Conservation (phyloP, 208 protist genomes). For the Crithidia bombi region DNA sequence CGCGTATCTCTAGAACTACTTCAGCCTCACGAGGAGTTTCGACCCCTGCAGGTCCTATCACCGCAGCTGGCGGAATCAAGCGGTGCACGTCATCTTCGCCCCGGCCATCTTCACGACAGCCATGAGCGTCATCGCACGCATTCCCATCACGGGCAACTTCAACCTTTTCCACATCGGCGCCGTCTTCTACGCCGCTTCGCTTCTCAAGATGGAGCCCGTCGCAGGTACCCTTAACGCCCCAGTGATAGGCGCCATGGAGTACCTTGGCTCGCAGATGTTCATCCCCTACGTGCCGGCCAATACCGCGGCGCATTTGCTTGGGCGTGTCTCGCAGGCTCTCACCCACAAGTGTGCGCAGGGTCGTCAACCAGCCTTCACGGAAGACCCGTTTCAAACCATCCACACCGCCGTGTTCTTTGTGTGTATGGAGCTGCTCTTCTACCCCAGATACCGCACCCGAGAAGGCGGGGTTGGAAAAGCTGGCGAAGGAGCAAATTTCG, state of each 20-base stretch:
- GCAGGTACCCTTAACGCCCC: conserved; percentile 59
- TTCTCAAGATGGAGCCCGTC: conserved; percentile 67
- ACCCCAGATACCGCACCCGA: conserved; percentile 66
- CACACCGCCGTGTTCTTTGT: conserved; percentile 73
- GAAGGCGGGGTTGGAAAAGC: conserved; percentile 49
- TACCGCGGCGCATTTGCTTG: conserved; percentile 47
- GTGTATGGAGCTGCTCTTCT: conserved; percentile 80
- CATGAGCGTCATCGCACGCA: conserved; percentile 47
- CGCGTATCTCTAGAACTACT: conserved; percentile 59
- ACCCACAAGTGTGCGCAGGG: conserved; percentile 58
- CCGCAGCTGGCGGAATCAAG: conserved; percentile 62
- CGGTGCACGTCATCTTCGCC: conserved; percentile 80
- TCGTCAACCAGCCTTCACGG: conserved; percentile 72
- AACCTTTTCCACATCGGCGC: conserved; percentile 54
- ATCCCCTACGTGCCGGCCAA: conserved; percentile 30
- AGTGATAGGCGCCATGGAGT: conserved; percentile 49
- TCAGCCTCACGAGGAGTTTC: conserved; percentile 66
- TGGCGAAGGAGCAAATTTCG: conserved; percentile 38
- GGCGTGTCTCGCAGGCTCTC: conserved; percentile 68
- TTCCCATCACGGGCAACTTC: conserved; percentile 39
- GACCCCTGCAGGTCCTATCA: conserved; percentile 81
- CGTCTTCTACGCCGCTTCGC: conserved; percentile 53
- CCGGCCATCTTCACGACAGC: conserved; percentile 74
- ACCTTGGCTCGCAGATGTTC: conserved; percentile 35
- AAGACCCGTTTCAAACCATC: conserved; percentile 76